Percentiles rank a stretch among this genome's conserved stretches.
phyloP scores from a whole-genome alignment of 2,329 filamentous ascomycete genomes.

The Xylariaceae sp. region DNA sequence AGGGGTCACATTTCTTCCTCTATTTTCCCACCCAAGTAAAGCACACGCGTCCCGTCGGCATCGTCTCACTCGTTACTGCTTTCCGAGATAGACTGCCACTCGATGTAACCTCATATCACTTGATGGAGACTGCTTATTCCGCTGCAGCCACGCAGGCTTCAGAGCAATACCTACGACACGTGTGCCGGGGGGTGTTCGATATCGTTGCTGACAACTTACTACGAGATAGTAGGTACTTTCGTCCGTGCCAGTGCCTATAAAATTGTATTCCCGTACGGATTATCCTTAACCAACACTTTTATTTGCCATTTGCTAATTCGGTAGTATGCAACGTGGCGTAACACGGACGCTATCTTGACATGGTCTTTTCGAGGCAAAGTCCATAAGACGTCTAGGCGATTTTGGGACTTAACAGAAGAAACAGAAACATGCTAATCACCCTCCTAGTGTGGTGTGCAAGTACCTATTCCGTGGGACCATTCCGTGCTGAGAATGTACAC shows the following conservation, averaged over 20 bases:
- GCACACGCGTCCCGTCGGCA: conserved; percentile 7
- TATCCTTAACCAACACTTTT: neutral
- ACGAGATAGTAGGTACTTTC: too few species aligned
- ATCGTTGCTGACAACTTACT: too few species aligned
- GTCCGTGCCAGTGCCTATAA: neutral
- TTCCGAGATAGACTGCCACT: conserved; percentile 18
- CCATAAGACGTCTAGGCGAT: neutral
- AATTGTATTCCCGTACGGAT: neutral
- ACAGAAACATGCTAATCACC: too few species aligned
- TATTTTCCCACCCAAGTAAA: neutral
- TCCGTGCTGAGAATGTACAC: too few species aligned
- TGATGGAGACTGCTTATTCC: conserved; percentile 13
- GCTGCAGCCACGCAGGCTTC: neutral
- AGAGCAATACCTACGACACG: too few species aligned
- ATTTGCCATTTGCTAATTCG: neutral
- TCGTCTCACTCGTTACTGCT: conserved; percentile 13
- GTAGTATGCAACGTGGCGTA: conserved; percentile 12
- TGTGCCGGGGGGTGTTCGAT: too few species aligned
- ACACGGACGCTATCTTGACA: conserved; percentile 2
- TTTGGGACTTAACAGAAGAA: neutral
- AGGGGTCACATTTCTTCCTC: conserved; percentile 2
- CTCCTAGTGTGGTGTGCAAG: too few species aligned
- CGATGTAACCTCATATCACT: conserved; percentile 23
- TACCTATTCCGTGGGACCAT: too few species aligned
- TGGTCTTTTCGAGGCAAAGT: neutral